phyloP scores from a whole-genome alignment of 805 yeast species.

The Metschnikowia chrysomelidarum region DNA sequence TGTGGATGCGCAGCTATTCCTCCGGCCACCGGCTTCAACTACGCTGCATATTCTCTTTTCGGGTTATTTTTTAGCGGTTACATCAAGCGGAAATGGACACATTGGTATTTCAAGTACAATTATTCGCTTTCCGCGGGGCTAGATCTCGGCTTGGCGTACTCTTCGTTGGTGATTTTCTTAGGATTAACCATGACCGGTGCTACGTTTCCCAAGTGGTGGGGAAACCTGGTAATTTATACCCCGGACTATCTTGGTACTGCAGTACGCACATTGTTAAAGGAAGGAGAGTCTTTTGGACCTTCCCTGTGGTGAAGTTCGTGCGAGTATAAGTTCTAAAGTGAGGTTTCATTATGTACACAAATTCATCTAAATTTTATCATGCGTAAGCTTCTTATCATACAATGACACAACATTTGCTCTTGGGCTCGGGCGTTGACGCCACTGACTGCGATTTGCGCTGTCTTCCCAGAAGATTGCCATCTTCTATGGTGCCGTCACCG shows the following conservation, averaged over 20 bases:
- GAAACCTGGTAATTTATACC: constrained; percentile 10
- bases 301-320: constrained; percentile 10
- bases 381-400: constrained; percentile 9
- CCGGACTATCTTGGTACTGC: constrained; percentile 11
- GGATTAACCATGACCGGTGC: constrained; percentile 10
- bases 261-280: constrained; percentile 7
- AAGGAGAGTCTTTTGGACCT: constrained; percentile 11
- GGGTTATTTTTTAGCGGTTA: constrained; percentile 10
- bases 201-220: constrained; percentile 10
- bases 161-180: constrained; percentile 10
- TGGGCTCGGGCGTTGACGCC: constrained; percentile 10
- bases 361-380: background rate
- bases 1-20: constrained; percentile 9
- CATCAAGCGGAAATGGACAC: constrained; percentile 8
- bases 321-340: no score
- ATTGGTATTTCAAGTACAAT: constrained; percentile 11
- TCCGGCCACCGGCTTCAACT: constrained; percentile 11
- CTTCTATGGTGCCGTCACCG: constrained; percentile 6
- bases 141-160: constrained; percentile 11
- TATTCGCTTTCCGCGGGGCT: constrained; percentile 11
- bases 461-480: constrained; percentile 11
- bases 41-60: constrained; percentile 9
- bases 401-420: constrained; percentile 20
- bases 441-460: constrained; percentile 15
- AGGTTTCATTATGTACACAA: background rate